Conservation (phyloP, 805 yeast species). For the Hyphopichia homilentoma region DNA sequence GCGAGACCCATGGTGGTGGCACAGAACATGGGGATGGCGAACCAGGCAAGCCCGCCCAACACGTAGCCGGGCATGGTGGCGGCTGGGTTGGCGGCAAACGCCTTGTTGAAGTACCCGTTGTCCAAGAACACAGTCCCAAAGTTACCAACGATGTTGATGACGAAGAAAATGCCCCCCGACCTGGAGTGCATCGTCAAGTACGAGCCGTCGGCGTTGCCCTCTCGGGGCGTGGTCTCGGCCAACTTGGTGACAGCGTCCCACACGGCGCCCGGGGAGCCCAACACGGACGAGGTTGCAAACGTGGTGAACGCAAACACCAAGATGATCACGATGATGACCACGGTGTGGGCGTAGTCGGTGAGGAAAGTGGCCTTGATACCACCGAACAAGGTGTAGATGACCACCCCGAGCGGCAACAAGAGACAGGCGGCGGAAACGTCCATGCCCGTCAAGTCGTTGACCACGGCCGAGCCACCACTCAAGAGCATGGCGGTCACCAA, state of each 20-base stretch:
- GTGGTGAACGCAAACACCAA: conserved; percentile 28
- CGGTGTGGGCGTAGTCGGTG: conserved; percentile 70
- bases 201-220: conserved; percentile 82
- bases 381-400: conserved; percentile 72
- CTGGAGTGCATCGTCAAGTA: conserved; percentile 84
- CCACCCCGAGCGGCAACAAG: conserved; percentile 55
- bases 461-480: conserved; percentile 43
- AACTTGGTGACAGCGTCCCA: conserved; percentile 54
- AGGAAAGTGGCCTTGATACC: conserved; percentile 81
- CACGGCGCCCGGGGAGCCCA: conserved; percentile 44
- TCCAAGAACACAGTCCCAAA: conserved; percentile 87
- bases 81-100: conserved; percentile 79
- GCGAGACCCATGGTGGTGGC: conserved; percentile 89
- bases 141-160: conserved; percentile 82
- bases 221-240: conserved; percentile 60
- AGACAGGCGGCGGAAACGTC: conserved; percentile 43
- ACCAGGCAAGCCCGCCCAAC: conserved; percentile 87
- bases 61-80: conserved; percentile 83
- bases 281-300: conserved; percentile 31
- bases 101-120: conserved; percentile 86
- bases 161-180: conserved; percentile 85
- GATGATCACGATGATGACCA: conserved; percentile 38
- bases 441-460: conserved; percentile 40
- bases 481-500: conserved; percentile 83
- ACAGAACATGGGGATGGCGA: conserved; percentile 79